These are phyloP conservation scores for Phycomyces nitens DNA, from an alignment of 192 early-diverging fungal species.

Conservation along the genomic window DNA sequence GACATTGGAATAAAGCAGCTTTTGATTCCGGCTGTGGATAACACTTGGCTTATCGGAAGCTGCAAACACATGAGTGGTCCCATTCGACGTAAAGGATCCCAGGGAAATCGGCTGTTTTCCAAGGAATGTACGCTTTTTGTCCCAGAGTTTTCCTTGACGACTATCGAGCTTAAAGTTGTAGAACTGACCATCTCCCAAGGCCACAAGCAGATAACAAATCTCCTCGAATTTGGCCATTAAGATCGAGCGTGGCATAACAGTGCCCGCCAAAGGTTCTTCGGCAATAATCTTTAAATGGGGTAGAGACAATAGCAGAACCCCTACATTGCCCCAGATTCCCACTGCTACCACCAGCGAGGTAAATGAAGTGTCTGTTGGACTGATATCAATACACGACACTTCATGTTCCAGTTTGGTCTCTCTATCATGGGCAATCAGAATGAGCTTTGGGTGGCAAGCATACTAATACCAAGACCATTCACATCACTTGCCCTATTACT, in stretches of 20 bases:
- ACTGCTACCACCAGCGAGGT: slow-evolving; percentile 51
- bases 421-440: too few relatives aligned
- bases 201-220: slow-evolving; percentile 74
- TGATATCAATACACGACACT: slow-evolving; percentile 74
- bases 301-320: slow-evolving; percentile 57
- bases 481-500: slow-evolving; percentile 41
- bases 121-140: slow-evolving; percentile 64
- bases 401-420: slow-evolving; percentile 55
- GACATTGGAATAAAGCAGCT: slow-evolving; percentile 83
- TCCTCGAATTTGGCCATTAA: slow-evolving; percentile 65
- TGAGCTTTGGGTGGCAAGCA: too few relatives aligned
- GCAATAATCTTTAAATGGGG: slow-evolving; percentile 51
- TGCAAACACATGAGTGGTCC: slow-evolving; percentile 70
- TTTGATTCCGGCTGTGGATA: slow-evolving; percentile 66
- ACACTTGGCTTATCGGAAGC: slow-evolving; percentile 86
- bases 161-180: slow-evolving; percentile 64
- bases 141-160: slow-evolving; percentile 27
- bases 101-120: slow-evolving; percentile 79
- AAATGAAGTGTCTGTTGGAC: slow-evolving; percentile 34
- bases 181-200: slow-evolving; percentile 83
- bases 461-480: too few relatives aligned
- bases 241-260: slow-evolving; percentile 70
- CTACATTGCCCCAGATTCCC: slow-evolving; percentile 70
- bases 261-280: slow-evolving; percentile 47
- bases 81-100: slow-evolving; percentile 48